Conservation (phyloP, 1,284 basidiomycete species). For the Microbotryum intermedium region DNA sequence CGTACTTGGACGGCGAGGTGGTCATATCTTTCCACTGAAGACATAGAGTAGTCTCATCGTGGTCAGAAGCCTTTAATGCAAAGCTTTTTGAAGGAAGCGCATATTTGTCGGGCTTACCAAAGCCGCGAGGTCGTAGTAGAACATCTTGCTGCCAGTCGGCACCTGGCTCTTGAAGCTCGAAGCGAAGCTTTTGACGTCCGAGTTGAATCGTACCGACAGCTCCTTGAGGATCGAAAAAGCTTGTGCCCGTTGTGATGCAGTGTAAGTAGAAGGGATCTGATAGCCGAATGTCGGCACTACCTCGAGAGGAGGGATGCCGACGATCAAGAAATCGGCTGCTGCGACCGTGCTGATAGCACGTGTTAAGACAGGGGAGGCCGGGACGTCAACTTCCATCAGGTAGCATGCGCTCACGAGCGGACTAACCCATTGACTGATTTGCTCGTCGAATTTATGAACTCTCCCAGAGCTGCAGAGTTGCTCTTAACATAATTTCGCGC, state of each 20-base stretch:
- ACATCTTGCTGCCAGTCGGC: background rate
- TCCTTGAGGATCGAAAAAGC: conserved; percentile 12
- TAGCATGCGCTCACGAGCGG: too few relatives aligned
- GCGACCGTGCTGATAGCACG: background rate
- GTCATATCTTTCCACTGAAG: conserved; percentile 20
- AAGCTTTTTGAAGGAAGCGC: background rate
- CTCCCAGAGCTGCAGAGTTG: too few relatives aligned
- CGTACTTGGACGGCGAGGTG: conserved; percentile 1
- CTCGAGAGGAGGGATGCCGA: conserved; percentile 25
- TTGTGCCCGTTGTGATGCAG: background rate
- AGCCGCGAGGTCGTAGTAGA: conserved; percentile 17
- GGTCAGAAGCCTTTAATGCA: background rate
- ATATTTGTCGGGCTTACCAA: conserved; percentile 6
- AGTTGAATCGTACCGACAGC: conserved; percentile 19
- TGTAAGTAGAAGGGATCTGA: conserved; percentile 6
- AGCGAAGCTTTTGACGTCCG: conserved; percentile 7
- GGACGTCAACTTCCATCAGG: too few relatives aligned
- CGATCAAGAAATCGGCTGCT: conserved; percentile 18
- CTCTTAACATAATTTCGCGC: background rate
- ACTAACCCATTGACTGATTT: too few relatives aligned
- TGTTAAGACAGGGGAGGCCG: too few relatives aligned
- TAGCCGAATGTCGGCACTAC: conserved; percentile 13
- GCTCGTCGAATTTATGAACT: too few relatives aligned
- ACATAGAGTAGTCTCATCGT: background rate
- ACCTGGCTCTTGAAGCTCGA: conserved; percentile 1